phyloP scores from a whole-genome alignment of 2,329 filamentous ascomycete genomes.

The Aspergillus niger region DNA sequence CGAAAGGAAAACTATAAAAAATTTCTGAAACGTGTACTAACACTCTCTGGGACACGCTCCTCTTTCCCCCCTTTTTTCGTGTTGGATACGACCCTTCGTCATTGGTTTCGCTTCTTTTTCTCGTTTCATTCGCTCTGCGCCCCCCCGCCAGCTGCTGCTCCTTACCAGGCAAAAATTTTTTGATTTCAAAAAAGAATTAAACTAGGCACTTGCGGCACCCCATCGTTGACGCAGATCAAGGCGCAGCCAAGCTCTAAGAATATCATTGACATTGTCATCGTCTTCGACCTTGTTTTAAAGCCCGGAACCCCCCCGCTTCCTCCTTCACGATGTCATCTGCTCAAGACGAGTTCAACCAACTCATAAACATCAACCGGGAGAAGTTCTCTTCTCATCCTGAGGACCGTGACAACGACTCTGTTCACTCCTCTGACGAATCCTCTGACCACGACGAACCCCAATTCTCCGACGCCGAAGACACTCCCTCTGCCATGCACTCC shows the following conservation, averaged over 20 bases:
- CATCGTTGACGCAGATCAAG: constrained; percentile 16
- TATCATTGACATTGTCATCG: constrained; percentile 12
- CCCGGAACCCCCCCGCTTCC: constrained; percentile 20
- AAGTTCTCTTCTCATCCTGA: constrained; percentile 45
- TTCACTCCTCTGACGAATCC: constrained; percentile 26
- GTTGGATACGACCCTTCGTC: constrained; percentile 4
- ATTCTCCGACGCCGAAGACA: constrained; percentile 39
- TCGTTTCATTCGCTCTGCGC: background rate
- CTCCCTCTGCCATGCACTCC: constrained; percentile 38
- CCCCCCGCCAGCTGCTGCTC: background rate
- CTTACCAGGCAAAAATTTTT: background rate
- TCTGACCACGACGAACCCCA: constrained; percentile 28
- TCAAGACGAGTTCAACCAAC: constrained; percentile 51
- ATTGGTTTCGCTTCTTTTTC: background rate
- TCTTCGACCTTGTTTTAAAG: constrained; percentile 10
- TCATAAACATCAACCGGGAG: constrained; percentile 42
- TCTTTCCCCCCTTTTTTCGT: background rate
- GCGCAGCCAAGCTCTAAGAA: constrained; percentile 13
- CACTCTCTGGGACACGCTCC: background rate
- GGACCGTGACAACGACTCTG: constrained; percentile 38
- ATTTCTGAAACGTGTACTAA: constrained; percentile 3
- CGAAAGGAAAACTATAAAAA: background rate
- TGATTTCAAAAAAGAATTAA: constrained; percentile 8
- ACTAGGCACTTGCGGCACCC: background rate
- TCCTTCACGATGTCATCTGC: constrained; percentile 44